A percentile compares a stretch with the other conserved stretches of the same genome.
Conservation (phyloP, 2,329 filamentous ascomycete species). For the Fusarium anthophilum region DNA sequence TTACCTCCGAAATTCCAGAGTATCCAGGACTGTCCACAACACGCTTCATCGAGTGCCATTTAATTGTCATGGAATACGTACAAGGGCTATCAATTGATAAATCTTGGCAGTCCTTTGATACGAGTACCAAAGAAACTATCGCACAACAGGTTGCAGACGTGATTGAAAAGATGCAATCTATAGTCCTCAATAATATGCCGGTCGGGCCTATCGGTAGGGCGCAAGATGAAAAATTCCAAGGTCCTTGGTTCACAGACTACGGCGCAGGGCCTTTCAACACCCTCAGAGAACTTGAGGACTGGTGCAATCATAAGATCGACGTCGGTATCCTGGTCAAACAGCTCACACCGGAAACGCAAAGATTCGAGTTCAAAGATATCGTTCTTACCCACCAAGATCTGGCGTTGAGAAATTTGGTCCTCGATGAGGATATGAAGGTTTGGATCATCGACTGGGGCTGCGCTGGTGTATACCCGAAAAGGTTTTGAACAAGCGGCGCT, state of each 20-base stretch:
- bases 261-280: not conserved
- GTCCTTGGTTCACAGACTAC: not conserved
- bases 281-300: accelerated
- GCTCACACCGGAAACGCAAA: accelerated
- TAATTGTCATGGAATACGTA: not conserved
- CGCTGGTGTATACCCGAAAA: not conserved
- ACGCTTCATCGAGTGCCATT: not conserved
- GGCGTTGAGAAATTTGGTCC: accelerated
- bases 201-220: accelerated
- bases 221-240: accelerated
- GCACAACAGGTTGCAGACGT: accelerated
- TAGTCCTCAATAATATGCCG: accelerated
- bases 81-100: accelerated
- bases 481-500: not conserved
- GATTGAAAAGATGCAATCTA: not conserved
- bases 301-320: not conserved
- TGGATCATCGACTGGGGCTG: accelerated
- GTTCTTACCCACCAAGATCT: not conserved
- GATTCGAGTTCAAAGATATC: accelerated
- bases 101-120: accelerated
- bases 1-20: not conserved
- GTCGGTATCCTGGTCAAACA: not conserved
- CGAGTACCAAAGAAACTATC: accelerated
- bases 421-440: accelerated
- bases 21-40: not conserved